Conservation (phyloP, 1,284 basidiomycete genomes). For the Naganishia liquefaciens region DNA sequence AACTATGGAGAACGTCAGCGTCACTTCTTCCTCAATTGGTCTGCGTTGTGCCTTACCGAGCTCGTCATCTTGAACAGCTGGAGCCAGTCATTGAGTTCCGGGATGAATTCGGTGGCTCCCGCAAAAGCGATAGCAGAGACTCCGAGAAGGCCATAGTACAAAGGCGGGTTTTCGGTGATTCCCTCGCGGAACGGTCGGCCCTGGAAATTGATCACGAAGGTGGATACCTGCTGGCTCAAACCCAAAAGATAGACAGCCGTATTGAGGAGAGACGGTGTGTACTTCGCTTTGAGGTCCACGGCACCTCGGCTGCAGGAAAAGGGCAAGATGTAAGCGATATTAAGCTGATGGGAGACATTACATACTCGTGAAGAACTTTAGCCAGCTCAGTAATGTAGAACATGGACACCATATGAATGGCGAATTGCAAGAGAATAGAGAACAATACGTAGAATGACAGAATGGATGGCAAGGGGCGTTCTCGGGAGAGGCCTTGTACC, state of each 20-base stretch:
- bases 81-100: constrained; percentile 93
- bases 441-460: constrained; percentile 92
- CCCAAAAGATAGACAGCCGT: constrained; percentile 92
- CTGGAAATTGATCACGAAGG: constrained; percentile 95
- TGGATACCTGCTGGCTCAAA: constrained; percentile 91
- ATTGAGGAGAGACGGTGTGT: constrained; percentile 87
- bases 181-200: constrained; percentile 95
- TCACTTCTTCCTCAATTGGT: not conserved
- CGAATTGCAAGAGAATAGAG: constrained; percentile 86
- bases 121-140: constrained; percentile 85
- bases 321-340: not conserved
- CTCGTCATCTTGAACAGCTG: constrained; percentile 90
- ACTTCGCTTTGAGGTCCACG: constrained; percentile 91
- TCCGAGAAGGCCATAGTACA: constrained; percentile 87
- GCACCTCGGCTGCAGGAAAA: constrained; percentile 62
- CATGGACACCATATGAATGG: constrained; percentile 81
- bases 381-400: constrained; percentile 87
- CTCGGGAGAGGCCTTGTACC: constrained; percentile 84
- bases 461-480: constrained; percentile 88
- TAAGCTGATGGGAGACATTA: constrained; percentile 34
- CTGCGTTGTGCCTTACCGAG: constrained; percentile 58
- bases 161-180: constrained; percentile 83
- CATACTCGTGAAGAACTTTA: constrained; percentile 74
- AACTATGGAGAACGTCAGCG: constrained; percentile 60
- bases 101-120: constrained; percentile 90